Evolutionary conservation across 164 flowering plant genomes (phyloP), one percentile per base, ranked within the genome.

Genomic region (Hamamelis virginiana): DNA sequence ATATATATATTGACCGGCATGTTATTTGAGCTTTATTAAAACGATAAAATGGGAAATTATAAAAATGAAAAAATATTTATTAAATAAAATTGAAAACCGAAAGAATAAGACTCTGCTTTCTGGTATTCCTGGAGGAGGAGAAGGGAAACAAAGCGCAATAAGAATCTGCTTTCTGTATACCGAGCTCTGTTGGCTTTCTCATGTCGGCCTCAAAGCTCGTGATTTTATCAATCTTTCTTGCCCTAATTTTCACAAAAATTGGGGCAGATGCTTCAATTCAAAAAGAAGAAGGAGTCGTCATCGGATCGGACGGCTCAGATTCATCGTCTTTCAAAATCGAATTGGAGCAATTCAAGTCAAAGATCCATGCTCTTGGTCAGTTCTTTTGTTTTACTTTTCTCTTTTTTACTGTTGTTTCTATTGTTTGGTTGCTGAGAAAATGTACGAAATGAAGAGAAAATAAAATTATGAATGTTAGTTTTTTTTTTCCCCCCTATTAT

Each of bases 361-460:
- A 69, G 82, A 85, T 85, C 80, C 75, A 38, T 12, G 19, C 72
- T n/a, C 84, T 85, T 3, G 89, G 89, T 85, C 64, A 69, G 85
- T 74, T 50, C 41, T 9, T 15, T 33, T 33, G 41, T 33, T 33
- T 33, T 18, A 21, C 10, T n/a, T 15, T 23, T 61, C 3, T 47
- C 16, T 2, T 19, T 15, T 41, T 27, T 27, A 4, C 43, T 55
- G 46, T 21, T 56, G 4, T 26, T 15, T 19, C 68, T 19, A 0
- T 5, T 12, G 27, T 68, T 28, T 55, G 13, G 14, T 33, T 19
- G 13, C 38, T 33, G 22, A 18, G 15, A 8, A 43, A 55, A 25
- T 23, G 25, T 2, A 22, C 12, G 59, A 3, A 15, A 47, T 9
- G 58, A 23, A 28, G 57, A 47, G n/a, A 33, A 33, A 33, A 33